phyloP scores from a whole-genome alignment of 257 asterid species.

The Cinchona pubescens region DNA sequence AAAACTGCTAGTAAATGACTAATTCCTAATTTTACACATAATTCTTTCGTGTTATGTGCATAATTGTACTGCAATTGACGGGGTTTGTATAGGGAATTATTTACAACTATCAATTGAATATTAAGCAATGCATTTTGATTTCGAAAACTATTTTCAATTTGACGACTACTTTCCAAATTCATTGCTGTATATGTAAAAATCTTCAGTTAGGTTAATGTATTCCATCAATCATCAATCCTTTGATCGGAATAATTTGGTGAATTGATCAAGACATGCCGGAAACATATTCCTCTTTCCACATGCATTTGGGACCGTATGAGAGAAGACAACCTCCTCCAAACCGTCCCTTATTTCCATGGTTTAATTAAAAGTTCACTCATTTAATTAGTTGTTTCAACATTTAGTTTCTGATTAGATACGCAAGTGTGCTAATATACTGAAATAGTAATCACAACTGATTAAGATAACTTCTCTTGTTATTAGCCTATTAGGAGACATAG shows the following conservation, averaged over 20 bases:
- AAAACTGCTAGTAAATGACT: too few relatives aligned
- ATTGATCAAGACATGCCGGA: conserved; percentile 20
- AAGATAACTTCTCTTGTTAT: conserved; percentile 12
- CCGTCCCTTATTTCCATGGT: background rate
- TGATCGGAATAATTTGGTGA: conserved; percentile 2
- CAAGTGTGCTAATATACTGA: conserved; percentile 3
- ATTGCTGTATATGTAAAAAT: background rate
- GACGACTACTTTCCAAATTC: background rate
- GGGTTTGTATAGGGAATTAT: too few relatives aligned
- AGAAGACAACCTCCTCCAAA: background rate
- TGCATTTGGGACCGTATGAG: conserved; percentile 21
- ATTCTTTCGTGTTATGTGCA: too few relatives aligned
- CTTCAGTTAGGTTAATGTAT: background rate
- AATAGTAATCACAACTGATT: background rate
- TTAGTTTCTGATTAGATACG: background rate
- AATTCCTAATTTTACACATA: too few relatives aligned
- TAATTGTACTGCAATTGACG: too few relatives aligned
- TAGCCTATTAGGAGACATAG: conserved; percentile 18
- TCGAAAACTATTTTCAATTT: background rate
- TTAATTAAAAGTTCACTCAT: conserved; percentile 4
- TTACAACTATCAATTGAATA: background rate
- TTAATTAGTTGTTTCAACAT: too few relatives aligned
- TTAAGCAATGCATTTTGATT: background rate
- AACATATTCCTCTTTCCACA: conserved; percentile 18
- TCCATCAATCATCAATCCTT: conserved; percentile 4